Evolutionary conservation across 1,139 yeast species (phyloP), one percentile per base, ranked within the genome.

Genomic region (Ogataea hybrid): DNA sequence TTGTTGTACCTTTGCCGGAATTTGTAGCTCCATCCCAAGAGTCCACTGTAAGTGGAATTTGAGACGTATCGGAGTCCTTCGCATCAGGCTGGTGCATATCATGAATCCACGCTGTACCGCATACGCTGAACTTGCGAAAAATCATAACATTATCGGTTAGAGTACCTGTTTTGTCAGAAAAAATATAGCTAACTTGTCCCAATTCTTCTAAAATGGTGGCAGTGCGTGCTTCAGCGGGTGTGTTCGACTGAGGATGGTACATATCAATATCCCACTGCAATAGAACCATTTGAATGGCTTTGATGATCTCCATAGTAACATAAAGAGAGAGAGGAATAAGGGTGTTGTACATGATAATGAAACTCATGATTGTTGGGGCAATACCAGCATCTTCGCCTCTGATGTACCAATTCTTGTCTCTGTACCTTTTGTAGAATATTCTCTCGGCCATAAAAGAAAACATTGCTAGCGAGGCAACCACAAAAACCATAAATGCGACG

Each of bases 81-180:
- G 59, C 52, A 69, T 53, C 48, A 73, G 11, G 5, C 6, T 23
- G 62, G 52, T 82, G 90, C 20, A 81, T 63, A 53, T 84, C 89
- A 65, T 92, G 98, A 7, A 82, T 58, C 96, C 97, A 92, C 6
- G 95, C 80, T 5, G 84, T 75, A 2, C 99, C 99, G 47, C 86
- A 84, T 5, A 89, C 81, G 17, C 92, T 79, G 51, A 89, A 76
- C 56, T 87, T 88, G 39, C 95, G 71, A 59, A 89, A 89, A 21
- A 88, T 68, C 97, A 89, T 89, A 54, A 79, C 67, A 59, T 89
- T 89, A 57, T 89, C 96, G 0, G 99, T 94, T 47, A 94, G 72
- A 0, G 98, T 94, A 10, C 99, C 99, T 0, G 98, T 94, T 63
- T 94, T 94, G 63, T 94, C 99, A 50, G 96, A 86, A 62, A 94